A percentile compares a stretch with the other conserved stretches of the same genome.
Conservation (phyloP, 768 basidiomycete genomes). For the Nidularia pulvinata region DNA sequence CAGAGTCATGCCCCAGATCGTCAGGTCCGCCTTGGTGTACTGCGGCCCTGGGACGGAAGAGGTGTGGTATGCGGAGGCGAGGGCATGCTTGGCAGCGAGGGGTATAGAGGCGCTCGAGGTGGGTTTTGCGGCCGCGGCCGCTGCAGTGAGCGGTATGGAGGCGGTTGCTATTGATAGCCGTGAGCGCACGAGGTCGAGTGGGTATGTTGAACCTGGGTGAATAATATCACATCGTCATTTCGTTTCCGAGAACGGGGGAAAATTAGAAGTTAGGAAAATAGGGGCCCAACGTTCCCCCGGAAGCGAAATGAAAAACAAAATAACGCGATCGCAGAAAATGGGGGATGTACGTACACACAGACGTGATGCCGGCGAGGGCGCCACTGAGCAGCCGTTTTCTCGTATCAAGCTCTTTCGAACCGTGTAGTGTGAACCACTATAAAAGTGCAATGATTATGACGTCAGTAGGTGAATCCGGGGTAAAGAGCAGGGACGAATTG, state of each 20-base stretch:
- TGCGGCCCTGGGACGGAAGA: conserved; percentile 22
- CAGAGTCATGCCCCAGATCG: conserved; percentile 87
- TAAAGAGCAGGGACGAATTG: not conserved
- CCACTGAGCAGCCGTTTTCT: conserved; percentile 85
- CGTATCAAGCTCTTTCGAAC: conserved; percentile 82
- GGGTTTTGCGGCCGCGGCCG: conserved; percentile 19
- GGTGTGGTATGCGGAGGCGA: conserved; percentile 57
- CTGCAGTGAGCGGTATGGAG: conserved; percentile 35
- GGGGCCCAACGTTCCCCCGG: not conserved
- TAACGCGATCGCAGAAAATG: not conserved
- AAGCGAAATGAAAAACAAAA: not conserved
- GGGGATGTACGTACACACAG: conserved; percentile 70
- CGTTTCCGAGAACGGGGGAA: not conserved
- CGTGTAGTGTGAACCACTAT: conserved; percentile 71
- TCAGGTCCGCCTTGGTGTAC: conserved; percentile 47
- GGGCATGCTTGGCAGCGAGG: conserved; percentile 24
- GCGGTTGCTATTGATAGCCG: conserved; percentile 93
- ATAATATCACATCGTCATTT: not conserved
- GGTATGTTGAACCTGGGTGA: conserved; percentile 77
- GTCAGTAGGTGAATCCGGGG: conserved; percentile 18
- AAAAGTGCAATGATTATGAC: conserved; percentile 14
- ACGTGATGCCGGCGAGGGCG: conserved; percentile 91
- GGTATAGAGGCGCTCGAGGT: conserved; percentile 16
- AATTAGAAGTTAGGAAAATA: not conserved
- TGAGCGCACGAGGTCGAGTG: conserved; percentile 91